These are phyloP conservation scores for Aphanomyces cochlioides DNA, from an alignment of 352 stramenopile species.

Conservation along the genomic window DNA sequence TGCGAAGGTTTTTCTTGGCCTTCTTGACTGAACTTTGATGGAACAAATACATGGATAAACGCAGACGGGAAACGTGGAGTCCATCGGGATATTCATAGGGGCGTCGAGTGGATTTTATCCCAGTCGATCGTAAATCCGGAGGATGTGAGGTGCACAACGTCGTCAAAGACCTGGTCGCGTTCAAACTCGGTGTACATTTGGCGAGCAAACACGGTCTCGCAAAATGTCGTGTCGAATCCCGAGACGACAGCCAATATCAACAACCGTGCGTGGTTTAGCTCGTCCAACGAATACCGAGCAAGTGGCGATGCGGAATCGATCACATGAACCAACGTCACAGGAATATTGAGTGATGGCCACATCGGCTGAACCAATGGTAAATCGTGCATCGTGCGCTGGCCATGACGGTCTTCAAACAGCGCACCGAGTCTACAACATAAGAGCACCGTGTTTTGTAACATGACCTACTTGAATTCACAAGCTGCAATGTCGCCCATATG, in stretches of 20 bases:
- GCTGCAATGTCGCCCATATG: conserved; percentile 77
- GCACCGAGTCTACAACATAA: conserved; percentile 19
- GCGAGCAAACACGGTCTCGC: conserved; percentile 76
- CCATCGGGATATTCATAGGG: too few relatives aligned
- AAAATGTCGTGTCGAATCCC: conserved; percentile 78
- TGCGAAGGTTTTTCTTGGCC: too few relatives aligned
- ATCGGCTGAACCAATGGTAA: conserved; percentile 71
- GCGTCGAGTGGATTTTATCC: neutral
- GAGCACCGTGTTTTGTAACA: conserved; percentile 39
- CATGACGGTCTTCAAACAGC: conserved; percentile 32
- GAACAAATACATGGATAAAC: too few relatives aligned
- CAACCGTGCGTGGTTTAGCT: conserved; percentile 35
- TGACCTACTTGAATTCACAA: conserved; percentile 52
- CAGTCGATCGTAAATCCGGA: neutral
- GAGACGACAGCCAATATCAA: conserved; percentile 71
- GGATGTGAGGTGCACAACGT: neutral
- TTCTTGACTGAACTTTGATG: too few relatives aligned
- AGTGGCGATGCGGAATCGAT: conserved; percentile 75
- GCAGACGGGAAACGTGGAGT: too few relatives aligned
- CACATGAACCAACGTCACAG: conserved; percentile 73
- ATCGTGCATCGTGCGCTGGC: conserved; percentile 76
- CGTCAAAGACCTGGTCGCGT: neutral
- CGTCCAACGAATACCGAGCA: conserved; percentile 53
- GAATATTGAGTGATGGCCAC: conserved; percentile 82
- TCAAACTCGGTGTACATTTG: conserved; percentile 65